These are phyloP conservation scores for Diplodia intermedia DNA, from an alignment of 2,329 filamentous ascomycete species.

Conservation along the genomic window DNA sequence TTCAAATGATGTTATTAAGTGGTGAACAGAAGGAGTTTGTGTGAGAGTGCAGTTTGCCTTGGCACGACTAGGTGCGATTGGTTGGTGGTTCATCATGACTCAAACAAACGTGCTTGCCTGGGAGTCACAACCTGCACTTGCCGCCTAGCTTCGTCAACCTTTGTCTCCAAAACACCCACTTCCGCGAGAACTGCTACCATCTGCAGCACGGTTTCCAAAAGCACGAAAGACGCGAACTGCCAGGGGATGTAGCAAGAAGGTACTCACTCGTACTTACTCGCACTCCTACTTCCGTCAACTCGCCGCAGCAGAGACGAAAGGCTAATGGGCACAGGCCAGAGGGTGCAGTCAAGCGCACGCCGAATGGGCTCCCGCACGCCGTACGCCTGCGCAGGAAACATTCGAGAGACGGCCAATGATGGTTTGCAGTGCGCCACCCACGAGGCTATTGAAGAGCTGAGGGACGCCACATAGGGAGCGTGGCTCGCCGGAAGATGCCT, in stretches of 20 bases:
- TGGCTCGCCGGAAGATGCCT: background rate
- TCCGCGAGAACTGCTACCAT: background rate
- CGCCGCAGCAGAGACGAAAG: background rate
- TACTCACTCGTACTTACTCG: background rate
- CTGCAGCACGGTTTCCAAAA: background rate
- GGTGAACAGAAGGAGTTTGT: too few relatives aligned
- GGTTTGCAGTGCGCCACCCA: background rate
- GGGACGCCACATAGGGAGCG: background rate
- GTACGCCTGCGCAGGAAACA: background rate
- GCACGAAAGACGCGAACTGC: background rate
- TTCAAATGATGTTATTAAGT: background rate
- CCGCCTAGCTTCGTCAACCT: background rate
- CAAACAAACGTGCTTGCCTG: background rate
- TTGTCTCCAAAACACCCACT: background rate
- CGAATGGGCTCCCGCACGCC: too few relatives aligned
- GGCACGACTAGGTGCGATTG: too few relatives aligned
- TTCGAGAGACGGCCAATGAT: background rate
- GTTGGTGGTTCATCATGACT: slow-evolving; percentile 25
- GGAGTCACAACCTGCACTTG: background rate
- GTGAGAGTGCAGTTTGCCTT: too few relatives aligned
- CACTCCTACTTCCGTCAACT: background rate
- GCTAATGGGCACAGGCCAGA: background rate
- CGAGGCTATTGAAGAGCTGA: background rate
- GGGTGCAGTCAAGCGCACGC: background rate
- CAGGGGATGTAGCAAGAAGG: background rate